Percentiles rank a stretch among this genome's conserved stretches.
These are phyloP conservation scores for Nymphaea thermarum DNA, from an alignment of 164 flowering plant species.

Conservation along the genomic window DNA sequence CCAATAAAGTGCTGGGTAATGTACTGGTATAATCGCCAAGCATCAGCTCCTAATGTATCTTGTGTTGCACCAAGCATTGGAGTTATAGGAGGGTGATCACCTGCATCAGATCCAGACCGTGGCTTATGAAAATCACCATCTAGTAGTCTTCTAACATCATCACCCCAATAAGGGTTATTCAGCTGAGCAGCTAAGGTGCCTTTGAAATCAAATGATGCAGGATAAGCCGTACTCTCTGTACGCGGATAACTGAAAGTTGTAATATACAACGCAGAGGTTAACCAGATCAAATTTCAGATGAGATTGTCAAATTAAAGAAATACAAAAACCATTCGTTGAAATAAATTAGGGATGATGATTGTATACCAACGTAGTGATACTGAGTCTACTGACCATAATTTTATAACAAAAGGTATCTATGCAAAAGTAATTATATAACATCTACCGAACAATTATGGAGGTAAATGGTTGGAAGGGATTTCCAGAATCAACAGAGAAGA, in stretches of 20 bases:
- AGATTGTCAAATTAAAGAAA: background rate
- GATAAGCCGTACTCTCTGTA: conserved; percentile 92
- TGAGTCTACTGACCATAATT: too few species aligned
- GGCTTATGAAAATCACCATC: conserved; percentile 61
- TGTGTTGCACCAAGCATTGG: conserved; percentile 81
- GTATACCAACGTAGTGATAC: background rate
- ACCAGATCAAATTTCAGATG: background rate
- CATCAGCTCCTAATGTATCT: conserved; percentile 68
- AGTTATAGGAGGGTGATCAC: conserved; percentile 97
- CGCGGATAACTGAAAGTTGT: conserved; percentile 75
- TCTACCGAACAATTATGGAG: too few species aligned
- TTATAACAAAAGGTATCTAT: too few species aligned
- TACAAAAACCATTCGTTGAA: background rate
- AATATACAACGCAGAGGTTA: background rate
- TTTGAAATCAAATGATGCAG: conserved; percentile 80
- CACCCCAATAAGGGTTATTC: conserved; percentile 56
- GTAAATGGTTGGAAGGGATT: too few species aligned
- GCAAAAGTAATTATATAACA: too few species aligned
- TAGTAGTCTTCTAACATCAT: conserved; percentile 41
- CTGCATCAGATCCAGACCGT: conserved; percentile 69
- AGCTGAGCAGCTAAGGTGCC: conserved; percentile 46
- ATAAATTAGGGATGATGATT: background rate
- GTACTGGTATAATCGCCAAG: conserved; percentile 85
- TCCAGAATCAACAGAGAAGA: too few species aligned
- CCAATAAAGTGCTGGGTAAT: conserved; percentile 88